Percentiles rank a stretch among this genome's conserved stretches.
Conservation (phyloP, 75 land plant species). For the Cryptomeria japonica region DNA sequence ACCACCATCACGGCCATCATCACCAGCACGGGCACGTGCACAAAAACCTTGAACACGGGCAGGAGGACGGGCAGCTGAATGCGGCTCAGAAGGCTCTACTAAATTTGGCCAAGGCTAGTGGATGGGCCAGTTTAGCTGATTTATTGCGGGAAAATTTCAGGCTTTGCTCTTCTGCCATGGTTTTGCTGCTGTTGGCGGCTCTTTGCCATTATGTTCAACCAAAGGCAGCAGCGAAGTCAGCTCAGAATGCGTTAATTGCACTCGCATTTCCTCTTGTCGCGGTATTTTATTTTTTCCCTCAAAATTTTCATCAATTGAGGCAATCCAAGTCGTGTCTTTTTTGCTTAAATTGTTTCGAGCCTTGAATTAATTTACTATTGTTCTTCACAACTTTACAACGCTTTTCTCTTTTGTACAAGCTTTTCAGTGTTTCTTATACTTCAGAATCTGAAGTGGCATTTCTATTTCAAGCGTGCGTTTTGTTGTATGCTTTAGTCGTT, state of each 20-base stretch:
- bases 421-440: background rate
- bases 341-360: background rate
- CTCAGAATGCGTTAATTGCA: slow-evolving; percentile 60
- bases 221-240: slow-evolving; percentile 22
- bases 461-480: background rate
- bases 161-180: slow-evolving; percentile 76
- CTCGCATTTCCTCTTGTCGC: slow-evolving; percentile 92
- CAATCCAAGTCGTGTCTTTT: background rate
- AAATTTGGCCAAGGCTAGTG: slow-evolving; percentile 47
- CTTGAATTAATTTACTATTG: background rate
- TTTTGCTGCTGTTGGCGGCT: slow-evolving; percentile 69
- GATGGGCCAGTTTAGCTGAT: slow-evolving; percentile 76
- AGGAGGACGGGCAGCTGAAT: slow-evolving; percentile 22
- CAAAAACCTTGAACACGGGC: background rate
- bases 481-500: too few relatives aligned
- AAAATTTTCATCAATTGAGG: background rate
- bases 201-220: slow-evolving; percentile 64
- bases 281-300: slow-evolving; percentile 34
- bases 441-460: background rate
- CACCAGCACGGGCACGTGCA: slow-evolving; percentile 22
- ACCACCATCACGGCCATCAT: slow-evolving; percentile 28
- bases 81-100: slow-evolving; percentile 48
- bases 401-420: background rate
- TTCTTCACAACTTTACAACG: background rate
- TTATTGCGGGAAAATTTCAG: slow-evolving; percentile 70